A percentile compares a stretch with the other conserved stretches of the same genome.
Conservation (phyloP, 805 yeast genomes). For the Candida silvatica region DNA sequence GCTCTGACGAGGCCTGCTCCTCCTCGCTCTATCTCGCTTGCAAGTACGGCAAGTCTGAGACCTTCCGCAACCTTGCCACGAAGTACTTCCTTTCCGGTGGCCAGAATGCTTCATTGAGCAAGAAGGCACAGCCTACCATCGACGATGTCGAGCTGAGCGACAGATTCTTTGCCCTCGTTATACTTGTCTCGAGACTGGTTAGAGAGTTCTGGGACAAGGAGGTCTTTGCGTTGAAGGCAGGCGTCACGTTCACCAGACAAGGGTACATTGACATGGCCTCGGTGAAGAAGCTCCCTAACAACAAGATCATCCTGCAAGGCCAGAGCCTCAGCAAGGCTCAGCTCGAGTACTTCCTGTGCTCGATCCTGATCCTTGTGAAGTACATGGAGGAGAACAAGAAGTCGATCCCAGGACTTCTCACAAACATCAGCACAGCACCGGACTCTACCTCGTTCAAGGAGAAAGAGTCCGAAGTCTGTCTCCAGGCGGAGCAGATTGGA, state of each 20-base stretch:
- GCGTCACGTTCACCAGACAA: constrained; percentile 24
- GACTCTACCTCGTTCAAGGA: constrained; percentile 37
- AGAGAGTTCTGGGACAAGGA: constrained; percentile 71
- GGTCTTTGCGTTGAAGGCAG: constrained; percentile 40
- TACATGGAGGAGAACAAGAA: constrained; percentile 61
- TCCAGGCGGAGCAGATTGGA: constrained; percentile 89
- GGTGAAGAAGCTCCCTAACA: constrained; percentile 32
- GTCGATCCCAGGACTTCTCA: constrained; percentile 47
- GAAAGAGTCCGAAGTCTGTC: constrained; percentile 47
- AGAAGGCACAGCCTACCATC: constrained; percentile 32
- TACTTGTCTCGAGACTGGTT: constrained; percentile 69
- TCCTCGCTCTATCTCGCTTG: constrained; percentile 81
- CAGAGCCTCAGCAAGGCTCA: constrained; percentile 38
- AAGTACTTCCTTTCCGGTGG: constrained; percentile 47
- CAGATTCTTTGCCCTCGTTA: constrained; percentile 80
- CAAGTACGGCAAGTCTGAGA: constrained; percentile 53
- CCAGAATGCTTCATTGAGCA: constrained; percentile 35
- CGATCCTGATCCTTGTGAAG: constrained; percentile 59
- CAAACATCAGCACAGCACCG: constrained; percentile 43
- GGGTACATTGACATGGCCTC: constrained; percentile 30
- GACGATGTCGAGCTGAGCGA: constrained; percentile 86
- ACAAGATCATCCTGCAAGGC: constrained; percentile 31
- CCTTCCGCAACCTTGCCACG: constrained; percentile 36
- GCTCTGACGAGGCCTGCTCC: constrained; percentile 84
- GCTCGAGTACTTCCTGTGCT: constrained; percentile 63